Conservation (phyloP, 2,329 filamentous ascomycete genomes). For the Calonectria ilicicola region DNA sequence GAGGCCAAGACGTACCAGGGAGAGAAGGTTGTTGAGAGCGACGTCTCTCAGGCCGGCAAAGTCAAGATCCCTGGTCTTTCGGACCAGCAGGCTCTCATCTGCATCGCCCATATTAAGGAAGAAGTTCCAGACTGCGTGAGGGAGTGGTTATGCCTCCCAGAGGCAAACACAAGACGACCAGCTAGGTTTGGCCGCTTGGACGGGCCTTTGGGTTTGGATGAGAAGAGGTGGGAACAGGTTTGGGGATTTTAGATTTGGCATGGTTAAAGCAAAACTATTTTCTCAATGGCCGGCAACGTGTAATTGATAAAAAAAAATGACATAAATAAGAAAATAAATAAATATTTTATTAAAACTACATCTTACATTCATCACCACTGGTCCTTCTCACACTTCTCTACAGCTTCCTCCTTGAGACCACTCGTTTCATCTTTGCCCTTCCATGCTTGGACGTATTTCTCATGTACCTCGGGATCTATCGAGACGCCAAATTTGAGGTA, state of each 20-base stretch:
- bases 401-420: too few relatives aligned
- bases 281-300: background rate
- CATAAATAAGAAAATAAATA: too few relatives aligned
- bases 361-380: too few relatives aligned
- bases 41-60: slow-evolving; percentile 55
- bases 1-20: slow-evolving; percentile 59
- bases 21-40: slow-evolving; percentile 59
- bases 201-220: slow-evolving; percentile 69
- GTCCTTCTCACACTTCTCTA: too few relatives aligned
- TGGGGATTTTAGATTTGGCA: slow-evolving; percentile 60
- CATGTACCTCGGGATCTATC: too few relatives aligned
- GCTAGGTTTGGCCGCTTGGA: slow-evolving; percentile 75
- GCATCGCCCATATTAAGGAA: slow-evolving; percentile 90
- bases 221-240: slow-evolving; percentile 72
- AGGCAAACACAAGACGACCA: slow-evolving; percentile 71
- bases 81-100: slow-evolving; percentile 83
- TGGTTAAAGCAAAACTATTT: background rate
- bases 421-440: too few relatives aligned
- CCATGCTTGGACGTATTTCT: too few relatives aligned
- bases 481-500: too few relatives aligned
- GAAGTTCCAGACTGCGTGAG: slow-evolving; percentile 88
- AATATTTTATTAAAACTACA: too few relatives aligned
- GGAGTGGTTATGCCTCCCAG: slow-evolving; percentile 88
- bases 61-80: slow-evolving; percentile 72
- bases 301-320: too few relatives aligned